phyloP scores from a whole-genome alignment of 2,329 filamentous ascomycete species.

The Aspergillus udagawae region DNA sequence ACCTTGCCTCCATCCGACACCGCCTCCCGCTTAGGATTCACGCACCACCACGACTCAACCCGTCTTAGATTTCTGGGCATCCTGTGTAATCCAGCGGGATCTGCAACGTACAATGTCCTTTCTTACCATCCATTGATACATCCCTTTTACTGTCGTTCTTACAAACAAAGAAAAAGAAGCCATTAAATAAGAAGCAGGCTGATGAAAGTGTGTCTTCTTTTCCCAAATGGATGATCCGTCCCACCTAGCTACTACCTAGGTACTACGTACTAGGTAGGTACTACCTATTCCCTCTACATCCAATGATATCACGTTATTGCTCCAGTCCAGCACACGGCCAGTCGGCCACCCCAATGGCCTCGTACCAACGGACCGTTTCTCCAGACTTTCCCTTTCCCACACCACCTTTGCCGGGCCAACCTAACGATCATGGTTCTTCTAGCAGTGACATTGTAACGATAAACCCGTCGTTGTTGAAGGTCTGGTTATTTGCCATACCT shows the following conservation, averaged over 20 bases:
- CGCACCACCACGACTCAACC: neutral
- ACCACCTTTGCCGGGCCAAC: slow-evolving; percentile 12
- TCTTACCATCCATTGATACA: neutral
- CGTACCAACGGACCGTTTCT: slow-evolving; percentile 12
- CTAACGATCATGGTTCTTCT: slow-evolving; percentile 8
- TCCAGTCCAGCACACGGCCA: neutral
- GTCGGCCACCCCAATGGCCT: neutral
- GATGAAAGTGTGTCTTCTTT: slow-evolving; percentile 25
- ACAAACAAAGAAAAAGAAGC: neutral
- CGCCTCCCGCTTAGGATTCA: neutral
- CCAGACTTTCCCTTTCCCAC: slow-evolving; percentile 13
- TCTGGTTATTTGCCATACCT: slow-evolving; percentile 16
- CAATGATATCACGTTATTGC: slow-evolving; percentile 26
- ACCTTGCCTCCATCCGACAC: neutral
- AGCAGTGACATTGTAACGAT: slow-evolving; percentile 17
- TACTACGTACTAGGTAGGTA: neutral
- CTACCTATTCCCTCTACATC: slow-evolving; percentile 6
- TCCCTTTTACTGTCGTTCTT: neutral
- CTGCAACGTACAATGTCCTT: neutral
- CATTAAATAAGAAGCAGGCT: slow-evolving; percentile 7
- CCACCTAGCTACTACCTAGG: neutral
- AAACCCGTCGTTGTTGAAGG: slow-evolving; percentile 13
- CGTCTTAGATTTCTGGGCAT: too few species aligned
- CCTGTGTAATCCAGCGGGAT: neutral
- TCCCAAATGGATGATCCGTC: neutral